Evolutionary conservation across 768 basidiomycete genomes (phyloP), one percentile per base, ranked within the genome.

Genomic region (Suillus brevipes): DNA sequence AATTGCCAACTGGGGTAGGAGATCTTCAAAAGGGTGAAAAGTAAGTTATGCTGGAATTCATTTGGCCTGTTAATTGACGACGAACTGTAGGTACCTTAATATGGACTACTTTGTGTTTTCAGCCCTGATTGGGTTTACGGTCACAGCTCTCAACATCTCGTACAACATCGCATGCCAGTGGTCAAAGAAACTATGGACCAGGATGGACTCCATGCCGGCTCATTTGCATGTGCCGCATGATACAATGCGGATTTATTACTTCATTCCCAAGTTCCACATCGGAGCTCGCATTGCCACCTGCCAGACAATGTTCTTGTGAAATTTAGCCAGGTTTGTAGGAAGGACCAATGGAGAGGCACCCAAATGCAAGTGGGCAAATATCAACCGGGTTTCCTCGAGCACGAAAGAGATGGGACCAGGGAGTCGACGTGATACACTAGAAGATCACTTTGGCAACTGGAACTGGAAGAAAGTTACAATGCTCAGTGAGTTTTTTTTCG

Each of bases 91-190:
- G 40, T 61, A 43, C 20, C 28, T 38, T 14, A 61, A 61, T 47
- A 61, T 61, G 60, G 60, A 61, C 25, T 61, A 61, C 45, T 34
- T 61, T 5, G 42, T 61, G 2, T 61, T 61, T 38, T 61, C 42
- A 42, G 40, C 60, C 31, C 28, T 61, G 6, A 14, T 43, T 20
- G n/a, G 40, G 13, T 31, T 42, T 20, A 28, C 25, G 1, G 40
- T 5, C 18, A 61, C 28, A 18, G 3, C 3, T 1, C 40, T 61
- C 12, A 43, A 43, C 25, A 20, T 74, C 4, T 72, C 68, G 0
- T 74, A 74, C 47, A 68, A 74, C 64, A 71, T 74, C 13, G 63
- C 62, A 6, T 73, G 70, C 38, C 70, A 74, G 40, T 74, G 59
- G 38, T 36, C 38, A 9, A 67, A 64, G 18, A 67, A 68, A 6